Base-by-base conservation (phyloP, 805 yeast genomes). In the Metschnikowia baotianmanensis region DNA sequence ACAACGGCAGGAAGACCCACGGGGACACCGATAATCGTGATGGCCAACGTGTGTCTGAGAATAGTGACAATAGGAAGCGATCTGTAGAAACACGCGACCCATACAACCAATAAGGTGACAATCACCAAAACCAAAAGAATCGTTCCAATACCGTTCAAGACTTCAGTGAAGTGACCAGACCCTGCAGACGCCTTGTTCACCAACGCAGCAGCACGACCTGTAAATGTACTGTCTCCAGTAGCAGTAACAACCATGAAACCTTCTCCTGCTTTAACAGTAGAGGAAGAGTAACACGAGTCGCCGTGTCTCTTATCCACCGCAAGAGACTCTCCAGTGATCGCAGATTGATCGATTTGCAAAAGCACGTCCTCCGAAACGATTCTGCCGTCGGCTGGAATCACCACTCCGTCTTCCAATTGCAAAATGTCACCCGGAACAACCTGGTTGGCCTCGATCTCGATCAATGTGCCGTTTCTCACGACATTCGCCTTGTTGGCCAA, bases 1-100 rank as follows among this genome's bases (percentile, higher is more conserved):
- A 88, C 96, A 64, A 89, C 96, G 68, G 96, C 96, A 70, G 96
- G 96, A 68, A 89, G 82, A 85, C 96, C 96, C 56, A 89, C 96
- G 69, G 96, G 96, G 58, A 89, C 96, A 83, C 96, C 96, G 59
- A 89, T 83, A 72, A 89, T 87, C 76, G 96, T 89, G 70, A 89
- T 88, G 58, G 96, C 96, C 66, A 89, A 76, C 59, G 96, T 84
- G 83, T 82, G 86, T 76, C 96, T 80, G 69, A 89, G 78, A 73
- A 89, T 86, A 59, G 82, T 74, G 62, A 89, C 96, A 66, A 89
- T 87, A 66, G 74, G 78, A 67, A 79, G 81, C 58, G 95, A 78
- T 76, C 96, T 82, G 84, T 89, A 89, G 90, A 89, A 88, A 74
- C 86, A 76, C 67, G 96, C 89, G 63, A 77, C 76, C 96, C 96